These are phyloP conservation scores for Pholiota adiposa DNA, from an alignment of 1,284 basidiomycete genomes.

Conservation along the genomic window DNA sequence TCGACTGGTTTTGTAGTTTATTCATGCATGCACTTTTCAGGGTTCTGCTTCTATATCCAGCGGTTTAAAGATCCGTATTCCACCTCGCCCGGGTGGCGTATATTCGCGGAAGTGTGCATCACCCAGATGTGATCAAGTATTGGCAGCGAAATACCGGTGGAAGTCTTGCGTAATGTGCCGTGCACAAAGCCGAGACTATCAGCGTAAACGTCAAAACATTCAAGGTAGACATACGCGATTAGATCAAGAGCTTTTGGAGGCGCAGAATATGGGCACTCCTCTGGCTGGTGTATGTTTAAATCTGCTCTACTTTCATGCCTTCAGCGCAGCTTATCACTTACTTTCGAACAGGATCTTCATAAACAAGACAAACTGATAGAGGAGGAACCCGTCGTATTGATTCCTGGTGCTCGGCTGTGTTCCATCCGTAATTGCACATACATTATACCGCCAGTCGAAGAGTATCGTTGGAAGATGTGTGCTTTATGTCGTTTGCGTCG, in stretches of 20 bases:
- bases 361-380: neutral
- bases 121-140: conserved; percentile 20
- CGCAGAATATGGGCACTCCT: conserved; percentile 13
- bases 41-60: conserved; percentile 1
- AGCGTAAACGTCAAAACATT: conserved; percentile 29
- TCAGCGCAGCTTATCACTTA: neutral
- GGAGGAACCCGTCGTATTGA: conserved; percentile 11
- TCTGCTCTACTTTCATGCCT: neutral
- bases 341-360: conserved; percentile 5
- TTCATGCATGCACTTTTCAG: neutral
- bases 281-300: conserved; percentile 11
- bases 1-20: neutral
- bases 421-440: conserved; percentile 35
- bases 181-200: conserved; percentile 28
- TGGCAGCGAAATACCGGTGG: conserved; percentile 26
- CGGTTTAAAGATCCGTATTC: conserved; percentile 27
- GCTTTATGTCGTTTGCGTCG: conserved; percentile 33
- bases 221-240: conserved; percentile 23
- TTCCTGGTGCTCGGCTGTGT: conserved; percentile 38
- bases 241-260: conserved; percentile 21
- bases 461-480: conserved; percentile 43
- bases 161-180: conserved; percentile 40
- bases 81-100: conserved; percentile 19
- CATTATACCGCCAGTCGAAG: conserved; percentile 37
- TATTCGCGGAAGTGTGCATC: conserved; percentile 20